Evolutionary conservation across 2,329 filamentous ascomycete genomes (phyloP).

Genomic region (Mariannaea elegans): DNA sequence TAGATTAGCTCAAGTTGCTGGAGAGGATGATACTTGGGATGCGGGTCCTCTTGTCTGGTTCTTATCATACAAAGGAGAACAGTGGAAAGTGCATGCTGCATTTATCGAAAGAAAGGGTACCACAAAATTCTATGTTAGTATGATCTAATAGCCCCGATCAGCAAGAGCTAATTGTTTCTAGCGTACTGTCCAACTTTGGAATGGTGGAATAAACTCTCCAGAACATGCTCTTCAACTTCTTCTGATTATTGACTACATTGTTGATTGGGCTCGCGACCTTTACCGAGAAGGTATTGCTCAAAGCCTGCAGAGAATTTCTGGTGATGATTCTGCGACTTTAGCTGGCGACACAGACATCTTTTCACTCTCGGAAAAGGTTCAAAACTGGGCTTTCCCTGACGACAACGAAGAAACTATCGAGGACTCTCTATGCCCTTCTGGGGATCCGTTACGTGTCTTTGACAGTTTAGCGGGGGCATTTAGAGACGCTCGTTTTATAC

Average conservation of each 20-base stretch:
- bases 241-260: conserved; percentile 34
- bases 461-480: neutral
- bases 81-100: conserved; percentile 1
- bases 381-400: neutral
- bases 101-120: neutral
- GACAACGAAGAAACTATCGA: neutral
- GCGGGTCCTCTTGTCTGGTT: conserved; percentile 8
- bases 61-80: neutral
- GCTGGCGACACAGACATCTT: neutral
- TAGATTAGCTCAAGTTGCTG: conserved; percentile 4
- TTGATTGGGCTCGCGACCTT: conserved; percentile 34
- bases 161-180: no score
- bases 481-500: conserved; percentile 3
- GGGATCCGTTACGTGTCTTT: neutral
- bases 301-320: neutral
- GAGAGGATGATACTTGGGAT: neutral
- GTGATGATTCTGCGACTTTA: neutral
- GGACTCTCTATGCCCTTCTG: neutral
- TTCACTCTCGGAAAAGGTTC: neutral
- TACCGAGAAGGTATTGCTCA: conserved; percentile 24
- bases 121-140: neutral
- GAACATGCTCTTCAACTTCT: conserved; percentile 31
- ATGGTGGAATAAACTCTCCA: conserved; percentile 13
- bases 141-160: neutral
- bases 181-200: conserved; percentile 18